phyloP scores from a whole-genome alignment of 129 eudicot species.

The Flaveria ramosissima region DNA sequence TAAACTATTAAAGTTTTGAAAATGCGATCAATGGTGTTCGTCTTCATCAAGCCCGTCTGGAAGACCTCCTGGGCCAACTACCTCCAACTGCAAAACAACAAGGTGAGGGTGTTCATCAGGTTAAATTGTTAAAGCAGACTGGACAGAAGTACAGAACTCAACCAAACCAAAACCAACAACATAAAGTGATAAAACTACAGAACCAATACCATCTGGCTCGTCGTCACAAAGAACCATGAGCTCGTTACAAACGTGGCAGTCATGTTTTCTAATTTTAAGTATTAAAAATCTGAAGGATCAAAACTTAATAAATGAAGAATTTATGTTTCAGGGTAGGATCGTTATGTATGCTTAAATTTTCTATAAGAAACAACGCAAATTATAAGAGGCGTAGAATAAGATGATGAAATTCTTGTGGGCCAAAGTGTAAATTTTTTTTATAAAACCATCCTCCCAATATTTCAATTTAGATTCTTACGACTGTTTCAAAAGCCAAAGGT shows the following conservation, averaged over 20 bases:
- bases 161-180: neutral
- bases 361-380: no score
- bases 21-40: conserved; percentile 60
- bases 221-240: neutral
- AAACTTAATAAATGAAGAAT: no score
- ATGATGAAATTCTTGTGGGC: no score
- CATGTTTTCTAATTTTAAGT: neutral
- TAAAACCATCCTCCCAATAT: no score
- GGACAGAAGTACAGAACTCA: neutral
- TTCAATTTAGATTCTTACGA: neutral
- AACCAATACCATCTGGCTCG: neutral
- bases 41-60: conserved; percentile 76
- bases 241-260: neutral
- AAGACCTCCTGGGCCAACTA: conserved; percentile 94
- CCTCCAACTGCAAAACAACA: conserved; percentile 69
- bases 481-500: neutral
- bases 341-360: no score
- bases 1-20: neutral
- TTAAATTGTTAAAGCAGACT: neutral
- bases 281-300: neutral
- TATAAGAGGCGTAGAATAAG: no score
- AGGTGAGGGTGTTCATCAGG: neutral
- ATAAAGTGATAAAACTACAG: neutral
- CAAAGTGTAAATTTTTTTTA: no score
- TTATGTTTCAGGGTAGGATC: no score